Percentiles rank a stretch among this genome's conserved stretches.
These are phyloP conservation scores for Lunasporangiospora selenospora DNA, from an alignment of 192 early-diverging fungal genomes.

Conservation along the genomic window DNA sequence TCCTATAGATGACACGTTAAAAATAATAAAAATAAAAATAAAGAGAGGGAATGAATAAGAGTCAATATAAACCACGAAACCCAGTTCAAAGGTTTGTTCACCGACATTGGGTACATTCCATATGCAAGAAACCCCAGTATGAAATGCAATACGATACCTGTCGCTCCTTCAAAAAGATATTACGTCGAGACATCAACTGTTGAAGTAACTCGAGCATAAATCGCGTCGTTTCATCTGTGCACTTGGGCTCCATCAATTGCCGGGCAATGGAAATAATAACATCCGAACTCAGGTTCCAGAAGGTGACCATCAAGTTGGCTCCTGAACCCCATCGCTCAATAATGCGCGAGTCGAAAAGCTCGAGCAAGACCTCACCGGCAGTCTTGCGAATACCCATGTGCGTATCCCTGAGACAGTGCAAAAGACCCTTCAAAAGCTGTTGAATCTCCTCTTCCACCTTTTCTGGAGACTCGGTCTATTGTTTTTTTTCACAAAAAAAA, in stretches of 20 bases:
- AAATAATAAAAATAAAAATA: not conserved
- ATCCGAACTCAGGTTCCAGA: constrained; percentile 79
- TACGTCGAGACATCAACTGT: constrained; percentile 68
- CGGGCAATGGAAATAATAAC: constrained; percentile 73
- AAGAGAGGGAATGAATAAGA: not conserved
- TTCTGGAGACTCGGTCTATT: constrained; percentile 69
- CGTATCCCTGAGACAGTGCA: constrained; percentile 77
- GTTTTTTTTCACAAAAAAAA: too few relatives aligned
- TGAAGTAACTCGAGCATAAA: constrained; percentile 72
- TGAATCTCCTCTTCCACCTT: constrained; percentile 77
- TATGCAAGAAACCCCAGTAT: too few relatives aligned
- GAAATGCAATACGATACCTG: too few relatives aligned
- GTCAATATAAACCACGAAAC: too few relatives aligned
- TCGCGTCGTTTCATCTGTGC: constrained; percentile 68
- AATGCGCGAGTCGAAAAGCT: constrained; percentile 73
- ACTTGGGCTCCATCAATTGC: constrained; percentile 77
- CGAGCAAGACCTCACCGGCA: constrained; percentile 74
- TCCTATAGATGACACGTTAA: constrained; percentile 50
- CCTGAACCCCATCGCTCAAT: constrained; percentile 84
- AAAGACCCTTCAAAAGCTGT: constrained; percentile 73
- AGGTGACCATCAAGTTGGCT: constrained; percentile 71
- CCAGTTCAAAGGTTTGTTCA: too few relatives aligned
- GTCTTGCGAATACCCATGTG: constrained; percentile 72
- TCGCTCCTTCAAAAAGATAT: constrained; percentile 61
- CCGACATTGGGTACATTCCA: too few relatives aligned